Percentiles rank a stretch among this genome's conserved stretches.
Evolutionary conservation across 306 rosid genomes (phyloP).

Genomic region (Potentilla sterilis): DNA sequence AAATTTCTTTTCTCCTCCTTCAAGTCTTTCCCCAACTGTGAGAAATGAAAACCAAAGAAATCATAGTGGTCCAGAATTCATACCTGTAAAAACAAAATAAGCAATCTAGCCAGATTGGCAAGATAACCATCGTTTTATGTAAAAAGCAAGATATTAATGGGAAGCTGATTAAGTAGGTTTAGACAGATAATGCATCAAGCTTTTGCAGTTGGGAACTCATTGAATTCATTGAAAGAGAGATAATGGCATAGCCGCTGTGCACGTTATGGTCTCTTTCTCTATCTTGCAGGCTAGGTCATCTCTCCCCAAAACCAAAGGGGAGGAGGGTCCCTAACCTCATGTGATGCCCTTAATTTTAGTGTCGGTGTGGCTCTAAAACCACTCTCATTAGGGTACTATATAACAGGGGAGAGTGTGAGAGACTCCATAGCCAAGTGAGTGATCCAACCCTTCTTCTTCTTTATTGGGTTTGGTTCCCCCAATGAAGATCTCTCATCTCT

Average conservation of each 20-base stretch:
- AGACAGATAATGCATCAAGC: slow-evolving; percentile 32
- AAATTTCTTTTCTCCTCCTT: not conserved
- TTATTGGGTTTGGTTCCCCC: slow-evolving; percentile 19
- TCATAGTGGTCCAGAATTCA: not conserved
- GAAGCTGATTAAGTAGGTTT: slow-evolving; percentile 48
- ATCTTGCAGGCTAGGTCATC: not conserved
- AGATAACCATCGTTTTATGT: not conserved
- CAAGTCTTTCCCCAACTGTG: slow-evolving; percentile 7
- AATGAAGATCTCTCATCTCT: slow-evolving; percentile 52
- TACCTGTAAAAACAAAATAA: not conserved
- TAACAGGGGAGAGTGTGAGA: slow-evolving; percentile 26
- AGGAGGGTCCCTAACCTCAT: slow-evolving; percentile 46
- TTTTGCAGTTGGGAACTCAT: slow-evolving; percentile 54
- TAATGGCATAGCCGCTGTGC: slow-evolving; percentile 29
- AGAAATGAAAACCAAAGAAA: slow-evolving; percentile 2
- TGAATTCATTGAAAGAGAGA: slow-evolving; percentile 47
- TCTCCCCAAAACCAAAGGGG: not conserved
- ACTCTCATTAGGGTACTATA: slow-evolving; percentile 35
- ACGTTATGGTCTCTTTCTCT: slow-evolving; percentile 47
- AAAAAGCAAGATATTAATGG: slow-evolving; percentile 45
- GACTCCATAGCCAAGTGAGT: not conserved
- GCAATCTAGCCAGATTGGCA: not conserved
- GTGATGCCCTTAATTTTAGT: slow-evolving; percentile 55
- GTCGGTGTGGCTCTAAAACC: slow-evolving; percentile 39
- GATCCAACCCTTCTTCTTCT: not conserved